Evolutionary conservation across 371 early-diverging fungal species (phyloP).

Genomic region (Rozella allomycis): DNA sequence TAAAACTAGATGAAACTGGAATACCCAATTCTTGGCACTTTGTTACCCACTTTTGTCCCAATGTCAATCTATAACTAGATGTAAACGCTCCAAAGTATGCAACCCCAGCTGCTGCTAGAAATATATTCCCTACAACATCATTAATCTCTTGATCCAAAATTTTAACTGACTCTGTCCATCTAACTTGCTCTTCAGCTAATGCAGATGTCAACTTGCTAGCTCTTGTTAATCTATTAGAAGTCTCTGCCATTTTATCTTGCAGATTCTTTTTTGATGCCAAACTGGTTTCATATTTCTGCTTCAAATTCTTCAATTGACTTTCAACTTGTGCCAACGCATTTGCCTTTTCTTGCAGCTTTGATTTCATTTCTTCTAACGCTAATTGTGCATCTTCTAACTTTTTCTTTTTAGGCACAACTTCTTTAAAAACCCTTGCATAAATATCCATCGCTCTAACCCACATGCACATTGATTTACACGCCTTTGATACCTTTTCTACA

Average conservation of each 20-base stretch:
- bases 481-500: neutral
- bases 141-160: neutral
- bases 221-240: conserved; percentile 2
- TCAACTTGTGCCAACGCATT: conserved; percentile 25
- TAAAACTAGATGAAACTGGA: conserved; percentile 20
- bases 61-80: conserved; percentile 15
- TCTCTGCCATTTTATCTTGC: conserved; percentile 20
- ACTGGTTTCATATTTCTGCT: conserved; percentile 19
- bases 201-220: neutral
- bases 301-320: conserved; percentile 19
- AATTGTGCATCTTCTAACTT: conserved; percentile 1
- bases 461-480: conserved; percentile 1
- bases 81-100: conserved; percentile 31
- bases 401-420: neutral
- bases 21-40: conserved; percentile 21
- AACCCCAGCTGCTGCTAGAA: conserved; percentile 21
- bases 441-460: conserved; percentile 1
- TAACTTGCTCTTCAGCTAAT: neutral
- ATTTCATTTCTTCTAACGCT: conserved; percentile 6
- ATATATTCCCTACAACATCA: conserved; percentile 15
- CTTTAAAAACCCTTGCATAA: neutral
- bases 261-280: conserved; percentile 18
- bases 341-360: conserved; percentile 24
- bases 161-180: neutral
- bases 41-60: conserved; percentile 16